Base-by-base conservation (phyloP, 305 asterid genomes). In the Solanum hybrid region DNA sequence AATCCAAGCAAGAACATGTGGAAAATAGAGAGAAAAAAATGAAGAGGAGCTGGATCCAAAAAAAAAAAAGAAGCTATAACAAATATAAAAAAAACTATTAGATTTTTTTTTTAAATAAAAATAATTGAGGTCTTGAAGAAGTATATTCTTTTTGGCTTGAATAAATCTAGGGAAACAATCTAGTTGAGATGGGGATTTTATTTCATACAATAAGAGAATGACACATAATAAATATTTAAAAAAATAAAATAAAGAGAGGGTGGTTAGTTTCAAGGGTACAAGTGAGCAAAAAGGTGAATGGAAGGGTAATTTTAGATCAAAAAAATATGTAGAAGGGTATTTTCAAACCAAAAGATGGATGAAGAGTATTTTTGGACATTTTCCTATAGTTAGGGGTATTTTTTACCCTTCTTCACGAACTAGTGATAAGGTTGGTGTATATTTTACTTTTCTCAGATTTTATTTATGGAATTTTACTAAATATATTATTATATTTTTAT, bases 41-140 rank as follows among this genome's bases (percentile, higher is more conserved):
- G 8, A 14, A 45, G 1, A 0, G 3, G 8, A 51, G 22, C 0
- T 22, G 3, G 3, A 51, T 14, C 8, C 3, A 2, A 14, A 4
- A 45, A 41, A 41, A 45, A 14, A 29, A 29, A 27, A 27, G 29
- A 27, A 14, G 0, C 3, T 14, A 45, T 20, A 15, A 51, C 20
- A 51, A 45, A 51, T 51, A 45, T 14, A 5, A 45, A 51, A 38
- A 39, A 39, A 39, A 14, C n/a, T 51, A 51, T 51, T 51, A 15
- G 65, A 51, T 15, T 51, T 39, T 45, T 0, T 45, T 38, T 10
- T 33, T 34, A 38, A 45, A 45, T 5, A 45, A 45, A 45, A 45
- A 45, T 51, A 15, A 51, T 51, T 51, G 65, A 51, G 9, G 22
- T 51, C n/a, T 51, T 51, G 65, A 51, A 14, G 9, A 51, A 51